Evolutionary conservation across 805 yeast genomes (phyloP), one percentile per base, ranked within the genome.

Genomic region (Metschnikowia cubensis): DNA sequence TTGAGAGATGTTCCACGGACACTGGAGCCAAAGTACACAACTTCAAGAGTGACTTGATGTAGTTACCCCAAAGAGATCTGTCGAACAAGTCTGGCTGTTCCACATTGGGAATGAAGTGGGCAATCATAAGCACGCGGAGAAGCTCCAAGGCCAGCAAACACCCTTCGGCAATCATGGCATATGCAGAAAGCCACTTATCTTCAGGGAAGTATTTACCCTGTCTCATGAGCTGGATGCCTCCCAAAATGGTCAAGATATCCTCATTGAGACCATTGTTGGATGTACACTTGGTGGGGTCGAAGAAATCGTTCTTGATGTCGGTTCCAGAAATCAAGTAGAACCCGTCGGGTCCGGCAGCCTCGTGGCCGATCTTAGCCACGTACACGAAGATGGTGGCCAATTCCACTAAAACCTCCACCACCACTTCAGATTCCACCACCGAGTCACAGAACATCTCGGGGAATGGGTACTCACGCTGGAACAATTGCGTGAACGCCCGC

Each of bases 351-450:
- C 73, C 71, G 4, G 77, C 70, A 3, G 74, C 61, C 5, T 53
- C 58, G 51, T 70, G 73, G 6, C 80, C 80, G 50, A 81, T 72
- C 57, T 77, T 79, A 14, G 84, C 69, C 22, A 84, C 66, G 58
- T 71, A 79, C 14, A 83, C 73, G 48, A 83, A 77, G n/a, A 86
- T 70, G 14, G 84, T 76, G 6, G 85, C 73, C 44, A 88, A 63
- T 62, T 89, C 97, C 38, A 87, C 69, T 48, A 89, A 68, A 2
- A 85, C 73, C 62, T 89, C 97, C 25, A 83, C 88, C 50, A 86
- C 73, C 1, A 76, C 70, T 55, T 83, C 87, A 53, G 84, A 87
- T 54, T 82, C 80, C 17, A 87, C 86, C 40, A 83, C 73, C 0
- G 95, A 84, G 61, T 89, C 96, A 56, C 87, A 79, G 0, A 91